Evolutionary conservation across 176 grass and related monocot genomes (phyloP), one percentile per base, ranked within the genome.

Genomic region (Triticum dicoccoides): DNA sequence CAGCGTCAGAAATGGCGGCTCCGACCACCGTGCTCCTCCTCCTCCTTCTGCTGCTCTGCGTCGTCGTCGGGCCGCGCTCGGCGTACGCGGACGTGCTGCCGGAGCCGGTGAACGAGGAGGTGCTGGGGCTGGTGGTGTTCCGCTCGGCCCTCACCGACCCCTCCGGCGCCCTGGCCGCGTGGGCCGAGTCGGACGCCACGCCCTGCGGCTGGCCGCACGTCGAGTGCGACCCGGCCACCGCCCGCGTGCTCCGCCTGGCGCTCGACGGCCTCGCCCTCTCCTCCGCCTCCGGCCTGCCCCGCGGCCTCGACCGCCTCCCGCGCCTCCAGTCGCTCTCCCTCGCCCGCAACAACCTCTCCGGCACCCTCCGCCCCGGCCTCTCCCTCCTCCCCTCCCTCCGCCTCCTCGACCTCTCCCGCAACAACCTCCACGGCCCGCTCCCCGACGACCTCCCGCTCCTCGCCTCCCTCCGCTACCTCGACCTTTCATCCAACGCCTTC

Each of bases 81-180:
- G 29, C 61, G 1, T 59, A 21, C 51, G 13, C 29, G 0, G 74
- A 67, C 11, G 72, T 83, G 21, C 84, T 94, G 49, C 92, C 94
- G 78, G 78, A 90, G 87, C 88, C 92, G 27, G 78, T 98, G 12
- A 94, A 96, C 88, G 97, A 98, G 78, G 97, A 98, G 88, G 94
- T 98, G 38, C 83, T 98, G 5, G 92, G 93, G 0, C 73, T 99
- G 25, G 78, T 99, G 34, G 94, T 99, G 6, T 99, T 99, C 92
- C 92, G 89, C 23, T 89, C 87, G 0, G 89, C 89, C 56, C 86
- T 99, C 5, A 65, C 85, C 0, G 97, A 94, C 32, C 92, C 97
- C 0, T 58, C 84, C 9, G 90, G 71, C 9, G 92, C 92, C 73
- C 92, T 99, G 1, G 74, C 92, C 0, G 79, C 79, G n/a, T 99